These are phyloP conservation scores for Clonostachys rhizophaga DNA, from an alignment of 2,329 filamentous ascomycete species.

Conservation along the genomic window DNA sequence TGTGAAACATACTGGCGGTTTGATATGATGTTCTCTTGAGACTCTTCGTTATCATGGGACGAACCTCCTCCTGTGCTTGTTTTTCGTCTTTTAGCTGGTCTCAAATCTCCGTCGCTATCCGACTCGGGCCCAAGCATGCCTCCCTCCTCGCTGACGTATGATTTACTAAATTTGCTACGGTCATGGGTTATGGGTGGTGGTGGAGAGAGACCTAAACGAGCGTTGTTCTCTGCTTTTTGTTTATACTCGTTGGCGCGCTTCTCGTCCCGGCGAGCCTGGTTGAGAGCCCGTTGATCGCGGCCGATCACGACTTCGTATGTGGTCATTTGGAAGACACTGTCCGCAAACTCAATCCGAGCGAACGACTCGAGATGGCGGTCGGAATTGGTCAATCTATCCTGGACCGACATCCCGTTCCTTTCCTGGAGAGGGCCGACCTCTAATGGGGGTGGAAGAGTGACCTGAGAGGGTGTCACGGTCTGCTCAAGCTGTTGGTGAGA, in stretches of 20 bases:
- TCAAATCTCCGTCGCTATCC: conserved; percentile 46
- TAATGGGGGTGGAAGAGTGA: conserved; percentile 32
- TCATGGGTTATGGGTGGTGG: conserved; percentile 44
- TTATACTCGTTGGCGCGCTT: conserved; percentile 39
- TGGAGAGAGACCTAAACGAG: conserved; percentile 41
- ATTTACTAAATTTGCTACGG: conserved; percentile 53
- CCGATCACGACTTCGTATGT: conserved; percentile 69
- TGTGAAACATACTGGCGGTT: conserved; percentile 58
- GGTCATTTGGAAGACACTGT: conserved; percentile 76
- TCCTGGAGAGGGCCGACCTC: conserved; percentile 8
- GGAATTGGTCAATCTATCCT: conserved; percentile 6
- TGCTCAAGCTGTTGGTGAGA: conserved; percentile 17
- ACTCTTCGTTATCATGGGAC: conserved; percentile 35
- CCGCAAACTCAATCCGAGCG: conserved; percentile 63
- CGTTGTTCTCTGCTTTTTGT: conserved; percentile 39
- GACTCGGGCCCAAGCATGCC: conserved; percentile 63
- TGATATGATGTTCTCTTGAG: conserved; percentile 42
- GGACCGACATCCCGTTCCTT: neutral
- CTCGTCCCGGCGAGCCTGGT: conserved; percentile 48
- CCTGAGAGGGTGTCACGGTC: conserved; percentile 39
- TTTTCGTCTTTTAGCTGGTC: conserved; percentile 42
- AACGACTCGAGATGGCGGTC: conserved; percentile 47
- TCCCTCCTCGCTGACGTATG: conserved; percentile 65
- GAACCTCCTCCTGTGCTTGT: conserved; percentile 37
- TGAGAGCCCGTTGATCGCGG: conserved; percentile 59